These are phyloP conservation scores for Amanita rimosa DNA, from an alignment of 768 basidiomycete species.

Conservation along the genomic window DNA sequence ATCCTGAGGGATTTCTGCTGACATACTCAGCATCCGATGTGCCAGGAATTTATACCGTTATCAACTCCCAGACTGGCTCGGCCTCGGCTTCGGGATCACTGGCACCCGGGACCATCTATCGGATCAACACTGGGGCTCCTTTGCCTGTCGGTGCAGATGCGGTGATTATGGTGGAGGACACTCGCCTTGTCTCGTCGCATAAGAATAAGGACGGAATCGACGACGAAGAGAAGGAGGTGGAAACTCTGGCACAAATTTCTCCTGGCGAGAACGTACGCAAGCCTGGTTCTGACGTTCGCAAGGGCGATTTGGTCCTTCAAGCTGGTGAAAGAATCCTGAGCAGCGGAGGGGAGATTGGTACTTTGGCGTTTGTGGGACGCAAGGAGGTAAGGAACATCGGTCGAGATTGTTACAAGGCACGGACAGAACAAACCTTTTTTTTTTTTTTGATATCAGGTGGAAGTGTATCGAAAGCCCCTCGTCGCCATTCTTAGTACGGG, in stretches of 20 bases:
- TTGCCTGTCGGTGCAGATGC: slow-evolving; percentile 66
- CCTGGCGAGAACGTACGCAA: slow-evolving; percentile 61
- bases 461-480: slow-evolving; percentile 58
- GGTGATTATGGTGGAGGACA: slow-evolving; percentile 93
- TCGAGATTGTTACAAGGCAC: not conserved
- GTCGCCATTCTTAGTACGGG: slow-evolving; percentile 82
- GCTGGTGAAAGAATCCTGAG: slow-evolving; percentile 49
- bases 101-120: slow-evolving; percentile 44
- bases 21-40: slow-evolving; percentile 41
- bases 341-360: slow-evolving; percentile 76
- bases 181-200: slow-evolving; percentile 50
- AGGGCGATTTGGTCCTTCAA: slow-evolving; percentile 56
- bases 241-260: slow-evolving; percentile 50
- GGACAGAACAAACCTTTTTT: not conserved
- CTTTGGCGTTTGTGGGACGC: slow-evolving; percentile 68
- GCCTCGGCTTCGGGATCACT: slow-evolving; percentile 33
- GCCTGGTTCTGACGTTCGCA: slow-evolving; percentile 62
- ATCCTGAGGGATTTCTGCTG: not conserved
- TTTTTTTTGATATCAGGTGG: slow-evolving; percentile 32
- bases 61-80: slow-evolving; percentile 45
- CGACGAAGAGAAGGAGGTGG: slow-evolving; percentile 50
- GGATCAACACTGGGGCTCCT: slow-evolving; percentile 82
- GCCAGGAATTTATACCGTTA: slow-evolving; percentile 55
- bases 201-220: slow-evolving; percentile 24
- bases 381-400: slow-evolving; percentile 37